A percentile compares a stretch with the other conserved stretches of the same genome.
phyloP scores from a whole-genome alignment of 805 yeast species.

The Kockiozyma suomiensis region DNA sequence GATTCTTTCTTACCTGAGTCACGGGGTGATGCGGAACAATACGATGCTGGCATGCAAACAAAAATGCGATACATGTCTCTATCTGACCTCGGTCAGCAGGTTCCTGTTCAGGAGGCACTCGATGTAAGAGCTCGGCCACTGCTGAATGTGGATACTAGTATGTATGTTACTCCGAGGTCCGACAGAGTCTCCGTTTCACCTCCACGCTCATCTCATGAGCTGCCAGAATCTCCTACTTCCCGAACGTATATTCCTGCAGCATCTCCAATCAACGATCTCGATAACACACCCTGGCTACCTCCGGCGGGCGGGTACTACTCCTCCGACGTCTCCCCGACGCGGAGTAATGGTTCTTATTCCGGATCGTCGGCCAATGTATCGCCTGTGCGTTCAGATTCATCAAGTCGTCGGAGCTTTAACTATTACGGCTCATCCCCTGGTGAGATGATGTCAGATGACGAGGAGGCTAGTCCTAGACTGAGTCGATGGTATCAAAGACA shows the following conservation, averaged over 20 bases:
- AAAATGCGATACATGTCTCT: neutral
- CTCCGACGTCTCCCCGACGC: slow-evolving; percentile 1
- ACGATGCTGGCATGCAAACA: neutral
- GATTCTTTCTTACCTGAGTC: neutral
- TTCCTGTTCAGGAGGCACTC: neutral
- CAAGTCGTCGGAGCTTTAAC: neutral
- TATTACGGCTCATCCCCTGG: slow-evolving; percentile 6
- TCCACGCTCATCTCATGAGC: neutral
- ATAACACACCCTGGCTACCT: neutral
- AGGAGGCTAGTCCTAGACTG: neutral
- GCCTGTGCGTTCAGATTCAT: neutral
- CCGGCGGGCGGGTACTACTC: neutral
- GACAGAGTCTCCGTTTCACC: neutral
- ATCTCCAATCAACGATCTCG: neutral
- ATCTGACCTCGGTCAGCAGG: neutral
- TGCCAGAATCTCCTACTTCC: neutral
- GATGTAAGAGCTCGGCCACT: neutral
- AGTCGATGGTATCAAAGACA: neutral
- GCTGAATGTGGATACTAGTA: neutral
- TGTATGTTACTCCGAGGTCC: neutral
- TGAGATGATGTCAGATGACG: slow-evolving; percentile 5
- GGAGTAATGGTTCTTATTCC: neutral
- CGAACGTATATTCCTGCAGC: neutral
- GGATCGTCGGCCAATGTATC: neutral
- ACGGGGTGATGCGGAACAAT: neutral